Evolutionary conservation across 805 yeast species (phyloP), one percentile per base, ranked within the genome.

Genomic region (Myxozyma geophila): DNA sequence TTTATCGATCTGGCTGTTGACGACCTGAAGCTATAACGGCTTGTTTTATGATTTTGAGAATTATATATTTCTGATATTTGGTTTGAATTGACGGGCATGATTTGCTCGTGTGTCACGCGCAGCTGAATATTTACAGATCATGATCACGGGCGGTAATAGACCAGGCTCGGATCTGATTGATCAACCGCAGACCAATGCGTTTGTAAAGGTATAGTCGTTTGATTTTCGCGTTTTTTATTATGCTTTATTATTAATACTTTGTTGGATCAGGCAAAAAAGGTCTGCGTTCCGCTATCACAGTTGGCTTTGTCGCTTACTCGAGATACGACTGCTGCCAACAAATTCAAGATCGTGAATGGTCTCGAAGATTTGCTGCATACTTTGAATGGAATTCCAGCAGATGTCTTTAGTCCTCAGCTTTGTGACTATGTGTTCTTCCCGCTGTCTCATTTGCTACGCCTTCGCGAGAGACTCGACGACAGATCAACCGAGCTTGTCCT

Each of bases 401-500:
- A 35, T 9, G 54, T 40, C n/a, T 60, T 56, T 50, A 70, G 67
- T 54, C 58, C 68, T 12, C 58, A 60, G 12, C 70, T 86, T 19
- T 88, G 88, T 0, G 89, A 87, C 64, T 86, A 86, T 63, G 78
- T 87, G 0, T 86, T 85, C 73, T 80, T 85, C 12, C 91, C 92
- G 0, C 69, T 87, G 2, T 80, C 85, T 0, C 81, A 81, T 59
- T 71, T 87, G 8, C 73, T 87, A 47, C 81, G 82, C 60, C 81
- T 81, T 49, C 79, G 79, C 1, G 66, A 77, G 12, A 53, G 56
- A n/a, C 70, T 86, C 0, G 79, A 81, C 2, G 83, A 82, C 52
- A 67, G 79, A 0, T 83, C 80, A 53, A 74, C 80, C 1, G 86
- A 83, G 62, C 74, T 76, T 35, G 71, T 83, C 0, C 70, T 87